Evolutionary conservation across 129 eudicot species (phyloP).

Genomic region (Chrysanthemum makinoi): DNA sequence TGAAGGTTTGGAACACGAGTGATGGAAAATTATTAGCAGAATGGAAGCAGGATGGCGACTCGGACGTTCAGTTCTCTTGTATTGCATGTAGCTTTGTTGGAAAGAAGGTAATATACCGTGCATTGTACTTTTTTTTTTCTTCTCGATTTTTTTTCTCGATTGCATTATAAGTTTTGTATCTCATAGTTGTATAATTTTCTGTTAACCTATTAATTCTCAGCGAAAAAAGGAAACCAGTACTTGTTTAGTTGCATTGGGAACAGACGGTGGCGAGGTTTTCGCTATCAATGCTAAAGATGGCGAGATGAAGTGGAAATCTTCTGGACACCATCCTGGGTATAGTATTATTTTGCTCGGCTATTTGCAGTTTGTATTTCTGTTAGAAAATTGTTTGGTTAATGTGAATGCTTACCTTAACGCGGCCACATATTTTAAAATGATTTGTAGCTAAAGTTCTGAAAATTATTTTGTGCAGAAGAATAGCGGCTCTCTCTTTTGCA

Average conservation of each 20-base stretch:
- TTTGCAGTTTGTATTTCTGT: neutral
- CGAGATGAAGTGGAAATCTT: conserved; percentile 45
- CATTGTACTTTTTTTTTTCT: neutral
- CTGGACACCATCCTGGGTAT: conserved; percentile 46
- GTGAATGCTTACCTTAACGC: neutral
- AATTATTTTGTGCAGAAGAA: conserved; percentile 39
- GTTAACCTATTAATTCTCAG: conserved; percentile 18
- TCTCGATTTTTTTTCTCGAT: neutral
- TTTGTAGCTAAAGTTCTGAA: neutral
- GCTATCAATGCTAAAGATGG: conserved; percentile 33
- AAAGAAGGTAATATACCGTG: conserved; percentile 42
- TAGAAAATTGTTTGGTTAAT: too few relatives aligned
- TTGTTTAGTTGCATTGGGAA: conserved; percentile 55
- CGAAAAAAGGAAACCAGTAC: conserved; percentile 38
- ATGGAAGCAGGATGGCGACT: conserved; percentile 43
- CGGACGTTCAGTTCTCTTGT: conserved; percentile 31
- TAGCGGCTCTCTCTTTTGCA: conserved; percentile 42
- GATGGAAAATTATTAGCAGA: conserved; percentile 45
- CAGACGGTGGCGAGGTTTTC: conserved; percentile 39
- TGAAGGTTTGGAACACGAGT: conserved; percentile 61
- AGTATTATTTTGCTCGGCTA: neutral
- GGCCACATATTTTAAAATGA: neutral
- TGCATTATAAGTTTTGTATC: neutral
- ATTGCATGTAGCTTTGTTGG: conserved; percentile 44
- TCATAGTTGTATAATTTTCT: neutral